Base-by-base conservation (phyloP, 2,329 filamentous ascomycete species). In the Bipolaris sorokiniana region DNA sequence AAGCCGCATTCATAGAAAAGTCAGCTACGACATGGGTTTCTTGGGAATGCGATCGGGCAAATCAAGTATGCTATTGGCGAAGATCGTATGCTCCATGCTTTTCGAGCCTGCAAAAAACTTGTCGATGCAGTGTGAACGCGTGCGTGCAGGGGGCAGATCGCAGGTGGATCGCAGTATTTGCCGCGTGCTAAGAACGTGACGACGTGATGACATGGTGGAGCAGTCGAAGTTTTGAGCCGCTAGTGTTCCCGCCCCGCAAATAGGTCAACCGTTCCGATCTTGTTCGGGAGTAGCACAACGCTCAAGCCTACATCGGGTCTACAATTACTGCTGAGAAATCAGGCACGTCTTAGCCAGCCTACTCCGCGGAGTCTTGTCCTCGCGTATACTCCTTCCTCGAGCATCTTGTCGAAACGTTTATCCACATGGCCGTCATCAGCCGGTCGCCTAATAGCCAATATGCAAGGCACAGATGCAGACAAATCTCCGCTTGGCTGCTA, bases 131-230 rank as follows among this genome's bases (percentile, higher is more conserved):
- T 58, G 59, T 55, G 44, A 64, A 67, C 51, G 65, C 65, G 62
- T 67, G 55, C 60, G 52, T 23, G 34, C 56, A 56, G 56, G 62
- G 52, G 40, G 50, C 33, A 18, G 28, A 31, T 31, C 10, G 28
- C 28, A 31, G 28, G 28, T 31, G 18, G 46, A 48, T 41, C 56
- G 16, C 34, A 34, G 40, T 34, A 63, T 61, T 54, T 62, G 61
- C 66, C 64, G 63, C 20, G 40, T 51, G 36, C 54, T 42, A 31
- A 34, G 28, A 50, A 60, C 48, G 70, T 74, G 72, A 76, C 72
- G 72, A 69, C 61, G 63, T 51, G 58, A 70, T 75, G 72, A 76
- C 70, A 71, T 67, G 59, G 48, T 64, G 49, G 55, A 67, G 51
- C 48, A 13, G 37, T 59, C 31, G 22, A 50, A 26, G 48, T 63